Evolutionary conservation across 1,284 basidiomycete species (phyloP).

Genomic region (Apiotrichum gracile): DNA sequence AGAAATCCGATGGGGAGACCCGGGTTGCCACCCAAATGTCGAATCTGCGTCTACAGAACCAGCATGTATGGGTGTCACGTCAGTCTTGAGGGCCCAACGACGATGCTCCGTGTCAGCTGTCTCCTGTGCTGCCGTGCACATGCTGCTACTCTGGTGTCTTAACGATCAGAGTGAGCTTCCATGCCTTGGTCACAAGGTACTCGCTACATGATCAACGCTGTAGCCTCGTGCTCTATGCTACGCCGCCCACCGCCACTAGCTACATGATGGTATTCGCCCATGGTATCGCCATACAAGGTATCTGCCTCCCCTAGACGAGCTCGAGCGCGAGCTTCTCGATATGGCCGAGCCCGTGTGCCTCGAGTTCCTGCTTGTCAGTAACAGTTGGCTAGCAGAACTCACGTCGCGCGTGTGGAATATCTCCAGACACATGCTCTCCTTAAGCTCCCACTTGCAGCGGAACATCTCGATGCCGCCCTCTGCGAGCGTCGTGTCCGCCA

Average conservation of each 20-base stretch:
- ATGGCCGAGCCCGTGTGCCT: slow-evolving; percentile 13
- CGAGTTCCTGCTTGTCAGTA: slow-evolving; percentile 12
- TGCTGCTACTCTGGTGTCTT: no score
- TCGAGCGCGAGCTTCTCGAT: slow-evolving; percentile 3
- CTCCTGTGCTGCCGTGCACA: no score
- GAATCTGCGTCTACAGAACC: no score
- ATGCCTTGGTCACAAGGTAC: no score
- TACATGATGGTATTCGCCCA: not conserved
- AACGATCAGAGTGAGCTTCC: no score
- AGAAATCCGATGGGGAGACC: no score
- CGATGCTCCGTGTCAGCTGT: no score
- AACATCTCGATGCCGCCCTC: slow-evolving; percentile 12
- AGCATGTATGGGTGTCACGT: no score
- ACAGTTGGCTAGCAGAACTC: not conserved
- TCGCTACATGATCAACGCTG: not conserved
- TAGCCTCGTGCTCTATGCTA: no score
- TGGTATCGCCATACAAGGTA: not conserved
- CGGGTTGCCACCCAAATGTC: no score
- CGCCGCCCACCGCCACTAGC: no score
- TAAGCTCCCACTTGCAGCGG: slow-evolving; percentile 18
- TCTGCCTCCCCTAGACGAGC: not conserved
- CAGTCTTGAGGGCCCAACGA: no score
- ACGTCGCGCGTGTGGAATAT: slow-evolving; percentile 17
- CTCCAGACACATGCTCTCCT: slow-evolving; percentile 6
- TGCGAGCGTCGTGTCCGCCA: slow-evolving; percentile 7